Evolutionary conservation across 331 rosid genomes (phyloP), one percentile per base, ranked within the genome.

Genomic region (Malus hybrid): DNA sequence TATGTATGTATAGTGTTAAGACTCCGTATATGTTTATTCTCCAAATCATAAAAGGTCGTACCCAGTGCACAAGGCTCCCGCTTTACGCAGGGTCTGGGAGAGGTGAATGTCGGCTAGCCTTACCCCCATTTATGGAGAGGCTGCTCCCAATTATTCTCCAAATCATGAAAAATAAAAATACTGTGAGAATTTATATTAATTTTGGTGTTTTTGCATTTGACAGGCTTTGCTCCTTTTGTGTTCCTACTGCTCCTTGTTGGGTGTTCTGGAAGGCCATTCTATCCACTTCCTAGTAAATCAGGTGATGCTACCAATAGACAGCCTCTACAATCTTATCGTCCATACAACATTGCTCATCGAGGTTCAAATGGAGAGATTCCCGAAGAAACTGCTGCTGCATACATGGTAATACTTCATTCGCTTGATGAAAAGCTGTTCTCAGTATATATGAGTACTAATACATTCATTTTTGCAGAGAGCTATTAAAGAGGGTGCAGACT

Each of bases 291-390:
- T 55, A 76, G 91, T 71, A 81, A 86, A 78, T 55, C 3, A 6
- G 66, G 48, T 24, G 28, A 63, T 69, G 79, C 75, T 66, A 70
- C 78, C 70, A 72, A 30, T 62, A 81, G 81, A 63, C 75, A 71
- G 75, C 93, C 95, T 71, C 81, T 92, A 14, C 96, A 94, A 81
- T 88, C 96, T 53, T 88, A 63, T 72, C 90, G 92, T 44, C 95
- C 98, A 5, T 91, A 83, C 77, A 93, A 93, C 74, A 16, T 94
- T 73, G 99, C 97, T 5, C 99, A 94, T 77, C 87, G 99, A 24
- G 99, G 99, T 79, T 88, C 99, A 19, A 90, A 92, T 63, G 99
- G 99, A 75, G 99, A 91, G 82, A 15, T 94, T 78, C 99, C 99
- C 10, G 99, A 94, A 85, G 99, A 84, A 89, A 94, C 99, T 79